Percentiles rank a stretch among this genome's conserved stretches.
Evolutionary conservation across 106 monocot genomes (phyloP).

Genomic region (Vanilla planifolia): DNA sequence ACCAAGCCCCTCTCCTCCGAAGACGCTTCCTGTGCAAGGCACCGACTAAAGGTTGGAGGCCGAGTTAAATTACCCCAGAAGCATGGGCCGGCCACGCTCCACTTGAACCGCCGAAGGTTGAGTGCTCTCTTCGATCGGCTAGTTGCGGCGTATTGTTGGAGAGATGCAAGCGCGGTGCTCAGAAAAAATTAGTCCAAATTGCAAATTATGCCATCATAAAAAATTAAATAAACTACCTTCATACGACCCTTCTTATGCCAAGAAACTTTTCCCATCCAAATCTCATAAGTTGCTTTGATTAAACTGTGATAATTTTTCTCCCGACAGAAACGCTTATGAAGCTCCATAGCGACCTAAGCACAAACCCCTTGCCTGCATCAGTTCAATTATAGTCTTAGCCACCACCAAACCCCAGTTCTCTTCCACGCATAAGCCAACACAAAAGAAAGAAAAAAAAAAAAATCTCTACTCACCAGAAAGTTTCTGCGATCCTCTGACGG

Average conservation of each 20-base stretch:
- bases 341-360: conserved; percentile 48
- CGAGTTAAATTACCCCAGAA: not conserved
- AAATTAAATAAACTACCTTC: conserved; percentile 17
- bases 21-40: not conserved
- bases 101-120: not conserved
- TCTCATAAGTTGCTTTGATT: conserved; percentile 37
- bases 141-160: conserved; percentile 21
- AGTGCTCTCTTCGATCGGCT: conserved; percentile 11
- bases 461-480: conserved; percentile 12
- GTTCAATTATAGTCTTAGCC: not conserved
- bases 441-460: not conserved
- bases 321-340: conserved; percentile 28
- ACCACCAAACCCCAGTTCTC: too few species aligned
- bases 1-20: not conserved
- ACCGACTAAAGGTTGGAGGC: not conserved
- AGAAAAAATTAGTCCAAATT: not conserved
- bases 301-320: conserved; percentile 10
- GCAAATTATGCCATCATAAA: not conserved
- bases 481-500: conserved; percentile 18
- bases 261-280: conserved; percentile 31
- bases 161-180: conserved; percentile 31
- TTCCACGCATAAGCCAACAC: not conserved
- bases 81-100: not conserved
- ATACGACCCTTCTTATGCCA: conserved; percentile 8
- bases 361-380: conserved; percentile 11